These are phyloP conservation scores for Kuraishia piskuri DNA, from an alignment of 805 yeast genomes.

Conservation along the genomic window DNA sequence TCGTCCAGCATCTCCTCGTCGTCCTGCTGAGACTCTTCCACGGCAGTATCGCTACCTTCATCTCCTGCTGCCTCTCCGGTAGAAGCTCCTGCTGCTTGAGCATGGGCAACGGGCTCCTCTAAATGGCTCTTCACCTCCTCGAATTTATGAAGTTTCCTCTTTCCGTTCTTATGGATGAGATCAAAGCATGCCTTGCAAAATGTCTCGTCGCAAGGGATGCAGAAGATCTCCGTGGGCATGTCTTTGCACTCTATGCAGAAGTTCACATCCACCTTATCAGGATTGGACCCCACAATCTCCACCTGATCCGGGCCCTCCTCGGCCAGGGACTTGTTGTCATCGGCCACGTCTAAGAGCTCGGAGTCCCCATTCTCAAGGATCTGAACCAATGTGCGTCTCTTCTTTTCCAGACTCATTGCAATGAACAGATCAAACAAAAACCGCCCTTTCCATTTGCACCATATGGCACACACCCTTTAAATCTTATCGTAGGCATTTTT, in stretches of 20 bases:
- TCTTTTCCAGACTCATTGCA: not conserved
- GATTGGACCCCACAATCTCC: not conserved
- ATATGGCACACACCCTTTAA: not conserved
- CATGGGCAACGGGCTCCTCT: constrained; percentile 10
- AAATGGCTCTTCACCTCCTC: constrained; percentile 14
- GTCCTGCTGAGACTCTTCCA: not conserved
- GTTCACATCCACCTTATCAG: constrained; percentile 23
- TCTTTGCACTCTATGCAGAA: constrained; percentile 67
- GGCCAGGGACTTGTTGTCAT: not conserved
- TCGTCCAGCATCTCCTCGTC: constrained; percentile 7
- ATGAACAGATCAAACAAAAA: not conserved
- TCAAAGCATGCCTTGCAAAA: constrained; percentile 66
- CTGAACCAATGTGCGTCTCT: not conserved
- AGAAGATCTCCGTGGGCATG: constrained; percentile 58
- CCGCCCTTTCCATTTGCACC: not conserved
- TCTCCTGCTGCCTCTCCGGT: constrained; percentile 13
- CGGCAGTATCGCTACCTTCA: constrained; percentile 4
- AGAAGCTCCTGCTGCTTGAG: constrained; percentile 7
- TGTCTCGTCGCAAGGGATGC: constrained; percentile 54
- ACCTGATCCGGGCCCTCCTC: not conserved
- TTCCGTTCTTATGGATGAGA: constrained; percentile 63
- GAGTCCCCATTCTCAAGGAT: not conserved
- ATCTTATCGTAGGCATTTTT: not conserved
- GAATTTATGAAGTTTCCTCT: constrained; percentile 36
- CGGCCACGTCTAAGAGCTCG: not conserved